Evolutionary conservation across 345 rosid genomes (phyloP).

Genomic region (Salix arbutifolia): DNA sequence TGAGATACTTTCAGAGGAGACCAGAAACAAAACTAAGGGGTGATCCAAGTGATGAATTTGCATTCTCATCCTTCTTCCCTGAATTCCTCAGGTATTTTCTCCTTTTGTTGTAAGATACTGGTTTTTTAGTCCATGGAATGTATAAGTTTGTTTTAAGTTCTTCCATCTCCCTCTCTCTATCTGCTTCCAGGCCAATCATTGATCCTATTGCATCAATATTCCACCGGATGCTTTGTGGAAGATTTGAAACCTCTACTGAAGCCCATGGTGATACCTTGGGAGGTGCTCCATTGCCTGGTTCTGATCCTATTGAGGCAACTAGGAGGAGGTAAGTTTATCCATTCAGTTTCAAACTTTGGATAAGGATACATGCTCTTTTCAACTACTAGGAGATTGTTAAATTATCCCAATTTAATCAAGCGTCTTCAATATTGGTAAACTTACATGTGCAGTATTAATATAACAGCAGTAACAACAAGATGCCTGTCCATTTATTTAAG

Average conservation of each 20-base stretch:
- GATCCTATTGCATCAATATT: slow-evolving; percentile 78
- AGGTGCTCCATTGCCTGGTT: slow-evolving; percentile 78
- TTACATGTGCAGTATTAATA: neutral
- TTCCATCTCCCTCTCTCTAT: slow-evolving; percentile 6
- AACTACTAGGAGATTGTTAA: neutral
- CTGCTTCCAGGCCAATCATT: slow-evolving; percentile 61
- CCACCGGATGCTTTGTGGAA: slow-evolving; percentile 82
- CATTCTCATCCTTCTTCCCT: slow-evolving; percentile 91
- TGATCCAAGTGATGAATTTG: slow-evolving; percentile 90
- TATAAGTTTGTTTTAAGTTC: slow-evolving; percentile 5
- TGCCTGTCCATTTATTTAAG: neutral
- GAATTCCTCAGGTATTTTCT: slow-evolving; percentile 66
- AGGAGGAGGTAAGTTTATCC: slow-evolving; percentile 67
- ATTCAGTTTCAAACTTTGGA: neutral
- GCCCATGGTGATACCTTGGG: slow-evolving; percentile 50
- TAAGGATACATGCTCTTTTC: neutral
- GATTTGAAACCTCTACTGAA: slow-evolving; percentile 44
- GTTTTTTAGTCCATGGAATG: neutral
- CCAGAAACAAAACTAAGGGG: slow-evolving; percentile 88
- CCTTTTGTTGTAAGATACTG: neutral
- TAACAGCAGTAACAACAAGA: neutral
- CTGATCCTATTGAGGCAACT: slow-evolving; percentile 91
- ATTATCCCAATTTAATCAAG: neutral
- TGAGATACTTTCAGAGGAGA: slow-evolving; percentile 79
- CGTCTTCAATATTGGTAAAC: neutral